Conservation (phyloP, 495 filamentous ascomycete genomes). For the Cladorrhinum samala region DNA sequence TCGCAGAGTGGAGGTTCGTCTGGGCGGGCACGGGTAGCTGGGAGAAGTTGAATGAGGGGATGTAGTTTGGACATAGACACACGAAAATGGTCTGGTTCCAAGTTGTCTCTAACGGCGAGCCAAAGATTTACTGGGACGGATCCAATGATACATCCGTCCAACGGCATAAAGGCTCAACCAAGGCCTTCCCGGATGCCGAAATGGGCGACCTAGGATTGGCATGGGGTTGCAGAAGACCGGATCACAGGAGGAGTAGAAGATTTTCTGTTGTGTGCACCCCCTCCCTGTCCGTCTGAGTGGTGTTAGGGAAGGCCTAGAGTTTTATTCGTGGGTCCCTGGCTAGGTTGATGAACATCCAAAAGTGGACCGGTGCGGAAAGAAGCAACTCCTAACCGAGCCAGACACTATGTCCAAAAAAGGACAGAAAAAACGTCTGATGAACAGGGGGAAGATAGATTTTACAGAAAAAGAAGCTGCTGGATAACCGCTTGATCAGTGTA, state of each 20-base stretch:
- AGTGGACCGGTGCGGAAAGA: slow-evolving; percentile 9
- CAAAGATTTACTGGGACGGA: slow-evolving; percentile 12
- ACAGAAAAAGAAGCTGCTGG: background rate
- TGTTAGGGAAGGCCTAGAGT: background rate
- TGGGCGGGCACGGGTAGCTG: background rate
- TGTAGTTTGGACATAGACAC: slow-evolving; percentile 6
- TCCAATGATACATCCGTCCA: slow-evolving; percentile 14
- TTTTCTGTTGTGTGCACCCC: slow-evolving; percentile 8
- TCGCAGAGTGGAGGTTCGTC: slow-evolving; percentile 15
- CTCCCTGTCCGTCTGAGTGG: background rate
- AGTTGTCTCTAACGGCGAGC: slow-evolving; percentile 10
- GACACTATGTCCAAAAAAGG: background rate
- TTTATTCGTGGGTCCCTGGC: slow-evolving; percentile 5
- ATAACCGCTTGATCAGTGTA: slow-evolving; percentile 2
- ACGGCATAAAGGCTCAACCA: slow-evolving; percentile 8
- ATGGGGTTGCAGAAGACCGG: slow-evolving; percentile 13
- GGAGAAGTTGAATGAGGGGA: slow-evolving; percentile 2
- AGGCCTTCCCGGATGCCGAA: slow-evolving; percentile 22
- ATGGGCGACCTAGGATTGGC: slow-evolving; percentile 14
- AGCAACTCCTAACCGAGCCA: slow-evolving; percentile 3
- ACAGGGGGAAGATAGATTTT: background rate
- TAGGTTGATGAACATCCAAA: too few species aligned
- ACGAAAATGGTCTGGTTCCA: slow-evolving; percentile 6
- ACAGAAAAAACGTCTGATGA: slow-evolving; percentile 2
- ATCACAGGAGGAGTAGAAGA: background rate